Evolutionary conservation across 2,329 filamentous ascomycete genomes (phyloP), one percentile per base, ranked within the genome.

Genomic region (Pseudogymnoascus sp.): DNA sequence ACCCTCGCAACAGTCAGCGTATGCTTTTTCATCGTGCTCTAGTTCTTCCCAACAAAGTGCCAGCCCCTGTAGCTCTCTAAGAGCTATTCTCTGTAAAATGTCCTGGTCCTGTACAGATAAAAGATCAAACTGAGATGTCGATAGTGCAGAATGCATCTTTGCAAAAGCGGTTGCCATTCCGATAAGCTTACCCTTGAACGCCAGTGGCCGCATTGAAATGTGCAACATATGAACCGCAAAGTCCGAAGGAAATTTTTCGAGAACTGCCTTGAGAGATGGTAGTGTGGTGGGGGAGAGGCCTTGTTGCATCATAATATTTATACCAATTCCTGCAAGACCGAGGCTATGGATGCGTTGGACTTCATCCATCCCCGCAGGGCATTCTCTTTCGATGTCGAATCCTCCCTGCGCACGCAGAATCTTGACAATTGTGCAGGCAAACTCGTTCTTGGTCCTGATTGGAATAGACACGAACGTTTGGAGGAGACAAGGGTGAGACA

Each of bases 341-440:
- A 69, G 31, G 60, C 65, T 61, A 64, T 68, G 37, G 60, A 68
- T 35, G 64, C 71, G 64, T 60, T 68, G 62, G 9, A 74, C 69
- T 64, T 76, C 75, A 48, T 75, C 72, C 73, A 77, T 77, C n/a
- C 74, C 75, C 1, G 72, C 72, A 2, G 76, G 73, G 3, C 71
- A 69, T 15, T 68, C 64, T 1, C 69, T 69, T 62, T 76, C 74
- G n/a, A 68, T 64, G 6, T 65, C 67, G 48, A 78, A 77, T 4
- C 75, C 75, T 48, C 69, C 69, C 61, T 78, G 73, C 9, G 74
- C 72, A 8, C 76, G 73, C 8, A 79, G 65, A 25, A 77, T 67
- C 27, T 71, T 71, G 35, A 79, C 63, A 8, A 77, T 66, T 10
- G 72, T 67, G 63, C 73, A 75, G 15, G 67, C 72, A 29, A 72